phyloP scores from a whole-genome alignment of 2,329 filamentous ascomycete species.

The Hymenoscyphus infarciens region DNA sequence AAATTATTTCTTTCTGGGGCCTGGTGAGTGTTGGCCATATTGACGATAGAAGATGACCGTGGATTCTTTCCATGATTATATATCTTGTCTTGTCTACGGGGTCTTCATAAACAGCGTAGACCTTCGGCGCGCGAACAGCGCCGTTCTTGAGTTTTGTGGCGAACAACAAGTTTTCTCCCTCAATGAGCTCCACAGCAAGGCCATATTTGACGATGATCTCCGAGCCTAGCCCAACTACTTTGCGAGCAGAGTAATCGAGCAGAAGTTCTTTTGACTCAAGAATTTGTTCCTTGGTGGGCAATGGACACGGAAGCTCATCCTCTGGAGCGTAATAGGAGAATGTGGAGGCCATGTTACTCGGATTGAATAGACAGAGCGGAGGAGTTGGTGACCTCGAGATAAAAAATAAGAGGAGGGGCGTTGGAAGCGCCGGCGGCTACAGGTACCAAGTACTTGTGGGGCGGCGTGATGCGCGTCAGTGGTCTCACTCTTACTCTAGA shows the following conservation, averaged over 20 bases:
- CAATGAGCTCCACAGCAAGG: neutral
- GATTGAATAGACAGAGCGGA: no score
- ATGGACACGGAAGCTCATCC: neutral
- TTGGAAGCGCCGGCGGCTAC: no score
- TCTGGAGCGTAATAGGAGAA: neutral
- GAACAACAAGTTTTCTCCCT: slow-evolving; percentile 5
- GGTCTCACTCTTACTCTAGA: no score
- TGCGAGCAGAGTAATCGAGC: neutral
- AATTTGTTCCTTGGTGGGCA: slow-evolving; percentile 1
- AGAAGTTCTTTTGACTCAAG: neutral
- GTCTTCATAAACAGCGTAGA: slow-evolving; percentile 2
- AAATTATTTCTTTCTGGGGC: neutral
- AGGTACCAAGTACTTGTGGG: no score
- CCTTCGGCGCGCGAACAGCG: neutral
- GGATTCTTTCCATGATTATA: slow-evolving; percentile 6
- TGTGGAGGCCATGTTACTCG: neutral
- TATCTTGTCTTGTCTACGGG: neutral
- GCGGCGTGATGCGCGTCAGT: no score
- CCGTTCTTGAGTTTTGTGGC: neutral
- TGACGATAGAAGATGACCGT: neutral
- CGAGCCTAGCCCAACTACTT: neutral
- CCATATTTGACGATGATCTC: slow-evolving; percentile 1
- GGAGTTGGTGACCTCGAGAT: no score
- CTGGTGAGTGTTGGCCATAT: neutral
- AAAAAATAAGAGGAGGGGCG: no score